Evolutionary conservation across 2,329 filamentous ascomycete species (phyloP).

Genomic region (Pseudopithomyces maydicus): DNA sequence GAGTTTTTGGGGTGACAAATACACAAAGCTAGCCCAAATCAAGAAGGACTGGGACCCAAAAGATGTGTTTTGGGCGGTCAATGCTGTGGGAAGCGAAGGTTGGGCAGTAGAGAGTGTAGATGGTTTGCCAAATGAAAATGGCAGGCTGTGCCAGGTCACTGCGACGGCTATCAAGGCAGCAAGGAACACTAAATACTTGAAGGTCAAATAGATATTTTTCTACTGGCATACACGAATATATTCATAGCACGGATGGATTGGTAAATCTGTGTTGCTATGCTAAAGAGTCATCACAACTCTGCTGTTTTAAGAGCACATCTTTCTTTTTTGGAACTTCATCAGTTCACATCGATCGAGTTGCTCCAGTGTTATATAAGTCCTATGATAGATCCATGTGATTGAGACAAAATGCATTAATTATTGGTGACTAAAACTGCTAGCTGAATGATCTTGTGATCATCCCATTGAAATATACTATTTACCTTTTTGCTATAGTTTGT

Average conservation of each 20-base stretch:
- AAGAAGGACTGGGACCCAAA: constrained; percentile 24
- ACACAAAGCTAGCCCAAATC: constrained; percentile 20
- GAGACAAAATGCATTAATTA: no score
- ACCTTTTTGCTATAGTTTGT: not conserved
- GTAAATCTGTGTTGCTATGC: no score
- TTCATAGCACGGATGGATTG: not conserved
- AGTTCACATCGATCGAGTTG: no score
- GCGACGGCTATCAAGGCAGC: not conserved
- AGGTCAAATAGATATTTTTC: not conserved
- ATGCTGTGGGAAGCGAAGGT: constrained; percentile 30
- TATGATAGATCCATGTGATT: no score
- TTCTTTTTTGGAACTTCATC: no score
- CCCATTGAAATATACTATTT: no score
- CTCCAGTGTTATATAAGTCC: no score
- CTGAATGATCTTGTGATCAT: no score
- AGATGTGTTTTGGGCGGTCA: constrained; percentile 31
- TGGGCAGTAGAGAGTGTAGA: constrained; percentile 28
- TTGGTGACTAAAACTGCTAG: no score
- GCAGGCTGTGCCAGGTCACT: constrained; percentile 26
- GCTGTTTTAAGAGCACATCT: no score
- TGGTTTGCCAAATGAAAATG: constrained; percentile 29
- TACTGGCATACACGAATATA: not conserved
- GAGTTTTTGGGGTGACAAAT: constrained; percentile 44
- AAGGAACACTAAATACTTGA: not conserved
- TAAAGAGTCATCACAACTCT: no score